Evolutionary conservation across 1,139 yeast species (phyloP).

Genomic region (Taiozyma sp.): DNA sequence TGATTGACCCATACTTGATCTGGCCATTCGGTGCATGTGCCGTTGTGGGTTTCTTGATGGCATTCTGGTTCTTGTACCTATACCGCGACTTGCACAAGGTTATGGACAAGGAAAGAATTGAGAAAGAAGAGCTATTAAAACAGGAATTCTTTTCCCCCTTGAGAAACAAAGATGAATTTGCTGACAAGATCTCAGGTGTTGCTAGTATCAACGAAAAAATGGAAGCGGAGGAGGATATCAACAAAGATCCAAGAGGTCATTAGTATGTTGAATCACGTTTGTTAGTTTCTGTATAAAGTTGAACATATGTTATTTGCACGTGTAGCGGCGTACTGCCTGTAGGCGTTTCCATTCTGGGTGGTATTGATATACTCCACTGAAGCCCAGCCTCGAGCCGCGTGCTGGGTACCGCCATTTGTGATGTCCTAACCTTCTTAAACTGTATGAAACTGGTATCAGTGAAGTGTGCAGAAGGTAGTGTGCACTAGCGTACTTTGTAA

Average conservation of each 20-base stretch:
- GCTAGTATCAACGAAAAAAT: neutral
- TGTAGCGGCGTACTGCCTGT: no score
- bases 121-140: constrained; percentile 12
- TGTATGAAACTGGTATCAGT: no score
- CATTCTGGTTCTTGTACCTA: constrained; percentile 38
- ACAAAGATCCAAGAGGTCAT: neutral
- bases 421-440: no score
- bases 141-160: constrained; percentile 8
- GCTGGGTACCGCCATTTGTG: no score
- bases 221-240: neutral
- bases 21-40: constrained; percentile 53
- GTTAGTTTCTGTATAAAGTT: neutral
- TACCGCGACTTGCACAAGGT: constrained; percentile 50
- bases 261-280: no score
- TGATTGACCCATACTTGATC: constrained; percentile 48
- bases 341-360: no score
- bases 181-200: neutral
- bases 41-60: constrained; percentile 40
- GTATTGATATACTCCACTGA: constrained; percentile 29
- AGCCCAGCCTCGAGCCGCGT: no score
- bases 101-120: constrained; percentile 40
- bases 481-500: no score
- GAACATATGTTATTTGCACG: neutral
- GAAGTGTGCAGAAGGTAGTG: no score
- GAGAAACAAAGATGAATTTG: neutral